Base-by-base conservation (phyloP, 73 alveolate species). In the Paraurostyla sp. region DNA sequence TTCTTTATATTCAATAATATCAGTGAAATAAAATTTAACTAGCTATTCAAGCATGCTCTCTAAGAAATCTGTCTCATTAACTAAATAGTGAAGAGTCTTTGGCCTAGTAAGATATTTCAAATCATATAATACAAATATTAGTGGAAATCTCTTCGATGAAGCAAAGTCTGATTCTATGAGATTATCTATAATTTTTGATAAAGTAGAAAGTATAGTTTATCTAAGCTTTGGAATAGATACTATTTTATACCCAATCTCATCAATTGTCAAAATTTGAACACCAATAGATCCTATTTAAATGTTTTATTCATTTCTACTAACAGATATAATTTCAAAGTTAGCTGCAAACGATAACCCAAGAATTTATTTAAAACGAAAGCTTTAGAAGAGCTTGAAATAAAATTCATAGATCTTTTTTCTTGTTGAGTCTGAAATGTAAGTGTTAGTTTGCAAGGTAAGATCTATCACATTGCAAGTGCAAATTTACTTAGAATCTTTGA, bases 221-320 rank as follows among this genome's bases (percentile, higher is more conserved):
- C 88, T 16, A 0, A 60, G 71, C 7, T 48, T 0, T 7, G 75
- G 42, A 29, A 65, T 56, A 3, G 45, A 22, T 60, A 85, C 25
- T 29, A 91, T 84, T 49, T 29, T 59, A 15, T 51, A 45, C 46
- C 86, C 75, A 0, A 91, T 84, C 57, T 91, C 96, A 29, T 86
- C 85, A 27, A 85, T 85, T 23, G 93, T 85, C 41, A 91, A 41
- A 0, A 91, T 59, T 38, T 91, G 85, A 13, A 91, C 96, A 35
- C 96, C 93, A 33, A 91, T 50, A 42, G 71, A 71, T 30, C 65
- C 88, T 18, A 46, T 71, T 9, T 68, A 45, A 16, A 49, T 16
- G 42, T 32, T 0, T 15, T 51, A 43, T 40, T 71, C 85, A 2
- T 29, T 18, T 41, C 73, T 71, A 9, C 33, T 27, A 0, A 35